Percentiles rank a stretch among this genome's conserved stretches.
These are phyloP conservation scores for Mortierella sp. DNA, from an alignment of 371 early-diverging fungal genomes.

Conservation along the genomic window DNA sequence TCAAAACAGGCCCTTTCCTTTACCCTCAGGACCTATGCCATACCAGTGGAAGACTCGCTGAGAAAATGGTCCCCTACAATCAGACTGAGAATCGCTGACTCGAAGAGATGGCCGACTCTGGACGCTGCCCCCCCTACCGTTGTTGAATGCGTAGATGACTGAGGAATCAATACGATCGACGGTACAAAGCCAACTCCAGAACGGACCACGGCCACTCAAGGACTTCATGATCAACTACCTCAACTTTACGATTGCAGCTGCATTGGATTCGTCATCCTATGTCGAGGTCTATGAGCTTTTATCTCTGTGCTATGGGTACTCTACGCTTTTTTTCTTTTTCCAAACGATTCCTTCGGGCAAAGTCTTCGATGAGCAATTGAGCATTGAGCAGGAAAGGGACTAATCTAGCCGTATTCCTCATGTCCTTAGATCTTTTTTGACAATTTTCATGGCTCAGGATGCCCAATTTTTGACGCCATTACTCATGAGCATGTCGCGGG, in stretches of 20 bases:
- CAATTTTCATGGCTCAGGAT: slow-evolving; percentile 20
- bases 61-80: neutral
- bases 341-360: neutral
- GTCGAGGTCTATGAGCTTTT: slow-evolving; percentile 34
- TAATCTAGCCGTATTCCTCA: neutral
- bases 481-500: slow-evolving; percentile 31
- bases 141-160: slow-evolving; percentile 26
- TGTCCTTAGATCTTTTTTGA: slow-evolving; percentile 23
- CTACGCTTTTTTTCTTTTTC: neutral
- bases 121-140: neutral
- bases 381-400: neutral
- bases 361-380: neutral
- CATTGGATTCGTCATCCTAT: slow-evolving; percentile 14
- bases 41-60: too few relatives aligned
- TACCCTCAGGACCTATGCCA: too few relatives aligned
- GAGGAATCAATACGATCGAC: slow-evolving; percentile 25
- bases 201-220: slow-evolving; percentile 14
- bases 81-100: neutral
- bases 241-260: slow-evolving; percentile 31
- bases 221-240: slow-evolving; percentile 36
- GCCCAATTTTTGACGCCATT: slow-evolving; percentile 36
- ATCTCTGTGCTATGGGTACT: slow-evolving; percentile 36
- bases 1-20: too few relatives aligned
- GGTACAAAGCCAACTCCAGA: slow-evolving; percentile 16
- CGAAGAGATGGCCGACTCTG: neutral